Evolutionary conservation across 192 early-diverging fungal species (phyloP), one percentile per base, ranked within the genome.

Genomic region (Coemansia sp.): DNA sequence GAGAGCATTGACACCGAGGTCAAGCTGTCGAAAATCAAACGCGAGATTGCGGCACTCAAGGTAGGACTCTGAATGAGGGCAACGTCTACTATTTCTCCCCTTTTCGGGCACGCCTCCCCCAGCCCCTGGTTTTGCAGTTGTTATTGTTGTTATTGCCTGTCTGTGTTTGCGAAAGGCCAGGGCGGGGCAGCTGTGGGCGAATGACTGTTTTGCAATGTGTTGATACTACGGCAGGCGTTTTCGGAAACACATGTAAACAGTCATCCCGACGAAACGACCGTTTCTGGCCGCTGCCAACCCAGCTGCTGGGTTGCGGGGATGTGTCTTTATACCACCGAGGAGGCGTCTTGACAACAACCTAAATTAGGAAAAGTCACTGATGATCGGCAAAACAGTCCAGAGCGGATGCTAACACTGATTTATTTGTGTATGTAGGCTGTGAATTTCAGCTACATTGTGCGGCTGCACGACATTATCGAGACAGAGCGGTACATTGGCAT

Each of bases 401-500:
- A 16, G 7, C 13, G 53, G 14, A 27, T 14, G 41, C 16, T 45
- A 45, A 35, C 7, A 35, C 32, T 45, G 41, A 45, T 45, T 13
- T n/a, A 54, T 54, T 54, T 54, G 19, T 27, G 29, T 14, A 32
- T 59, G 35, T 83, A 97, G 91, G 85, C 88, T 4, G 90, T 96
- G 41, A 83, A 92, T 62, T 94, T 97, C 60, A 88, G 89, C 13
- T 88, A 92, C 71, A 96, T 99, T 63, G 94, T 99, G 29, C 88
- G 91, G 70, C 74, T 97, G 32, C 87, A 88, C 68, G 96, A 99
- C 70, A 94, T 98, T 12, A 93, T 99, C 66, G 97, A 99, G 74
- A 96, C 94, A 5, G 93, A 93, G 54, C 78, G 88, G 59, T 96
- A 98, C 69, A 96, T 99, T 76, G 97, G 97, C 39, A 95, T 99